Conservation (phyloP, 495 filamentous ascomycete species). For the Parachaetomium inaequale region DNA sequence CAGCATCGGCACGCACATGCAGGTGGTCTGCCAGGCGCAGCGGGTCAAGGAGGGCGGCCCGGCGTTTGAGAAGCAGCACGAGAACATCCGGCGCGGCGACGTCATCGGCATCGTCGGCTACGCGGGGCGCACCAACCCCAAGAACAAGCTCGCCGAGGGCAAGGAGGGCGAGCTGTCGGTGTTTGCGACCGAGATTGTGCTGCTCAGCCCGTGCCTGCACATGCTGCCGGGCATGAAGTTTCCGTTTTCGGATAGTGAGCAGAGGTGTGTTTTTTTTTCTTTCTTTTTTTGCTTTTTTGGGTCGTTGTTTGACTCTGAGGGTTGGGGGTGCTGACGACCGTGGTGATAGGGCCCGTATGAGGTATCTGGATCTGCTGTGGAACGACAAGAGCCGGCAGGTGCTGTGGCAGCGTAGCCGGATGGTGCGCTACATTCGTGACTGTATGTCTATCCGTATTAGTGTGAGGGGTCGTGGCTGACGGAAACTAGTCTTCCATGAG, state of each 20-base stretch:
- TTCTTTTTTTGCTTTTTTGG: not conserved
- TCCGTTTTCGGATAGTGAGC: conserved; percentile 92
- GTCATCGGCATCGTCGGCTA: conserved; percentile 85
- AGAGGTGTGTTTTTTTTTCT: conserved; percentile 35
- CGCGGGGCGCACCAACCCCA: conserved; percentile 83
- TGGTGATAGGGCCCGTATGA: conserved; percentile 62
- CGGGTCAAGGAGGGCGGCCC: conserved; percentile 55
- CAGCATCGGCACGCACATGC: conserved; percentile 66
- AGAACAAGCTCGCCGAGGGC: conserved; percentile 64
- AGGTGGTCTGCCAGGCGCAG: conserved; percentile 88
- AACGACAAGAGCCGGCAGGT: conserved; percentile 79
- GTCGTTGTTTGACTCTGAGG: conserved; percentile 27
- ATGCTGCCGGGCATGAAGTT: conserved; percentile 89
- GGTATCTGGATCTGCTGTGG: conserved; percentile 94
- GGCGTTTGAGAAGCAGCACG: conserved; percentile 81
- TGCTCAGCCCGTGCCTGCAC: conserved; percentile 89
- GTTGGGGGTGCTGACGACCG: not conserved
- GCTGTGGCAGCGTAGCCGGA: conserved; percentile 77
- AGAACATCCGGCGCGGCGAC: conserved; percentile 84
- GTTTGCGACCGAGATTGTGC: conserved; percentile 79
- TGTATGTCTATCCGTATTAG: conserved; percentile 35
- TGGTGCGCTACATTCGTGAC: conserved; percentile 76
- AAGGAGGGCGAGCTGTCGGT: conserved; percentile 87
- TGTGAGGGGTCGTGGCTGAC: conserved; percentile 5
- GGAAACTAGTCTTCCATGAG: conserved; percentile 59